These are phyloP conservation scores for Clitocybe nebularis DNA, from an alignment of 1,284 basidiomycete species.

Conservation along the genomic window DNA sequence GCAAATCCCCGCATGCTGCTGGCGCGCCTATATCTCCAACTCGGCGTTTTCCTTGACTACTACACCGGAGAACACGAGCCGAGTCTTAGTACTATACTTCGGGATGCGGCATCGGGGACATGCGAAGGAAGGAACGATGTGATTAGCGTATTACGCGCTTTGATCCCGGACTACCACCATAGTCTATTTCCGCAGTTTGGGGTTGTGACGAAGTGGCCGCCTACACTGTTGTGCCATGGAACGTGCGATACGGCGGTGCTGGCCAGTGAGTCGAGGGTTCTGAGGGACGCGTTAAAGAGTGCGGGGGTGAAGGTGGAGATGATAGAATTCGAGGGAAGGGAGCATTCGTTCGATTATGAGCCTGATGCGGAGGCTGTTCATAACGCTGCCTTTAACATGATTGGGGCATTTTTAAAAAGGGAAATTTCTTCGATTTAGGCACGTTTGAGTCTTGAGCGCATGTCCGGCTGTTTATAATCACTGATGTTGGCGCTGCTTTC, in stretches of 20 bases:
- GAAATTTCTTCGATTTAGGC: no score
- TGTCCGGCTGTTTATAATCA: no score
- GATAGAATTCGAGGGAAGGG: conserved; percentile 40
- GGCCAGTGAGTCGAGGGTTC: conserved; percentile 40
- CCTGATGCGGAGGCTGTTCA: conserved; percentile 34
- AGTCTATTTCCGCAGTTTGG: conserved; percentile 52
- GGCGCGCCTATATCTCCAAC: conserved; percentile 53
- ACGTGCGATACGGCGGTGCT: conserved; percentile 50
- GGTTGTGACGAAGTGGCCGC: conserved; percentile 43
- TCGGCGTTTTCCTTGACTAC: conserved; percentile 57
- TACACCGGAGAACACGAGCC: conserved; percentile 52
- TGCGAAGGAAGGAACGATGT: neutral
- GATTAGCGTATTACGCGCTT: conserved; percentile 8
- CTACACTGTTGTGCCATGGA: conserved; percentile 54
- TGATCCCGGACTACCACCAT: conserved; percentile 36
- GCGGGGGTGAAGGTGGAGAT: conserved; percentile 37
- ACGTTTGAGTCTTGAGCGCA: no score
- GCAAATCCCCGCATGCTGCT: conserved; percentile 61
- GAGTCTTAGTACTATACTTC: conserved; percentile 45
- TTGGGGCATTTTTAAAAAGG: conserved; percentile 28
- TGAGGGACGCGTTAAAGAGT: conserved; percentile 34
- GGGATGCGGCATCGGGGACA: conserved; percentile 20
- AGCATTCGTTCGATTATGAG: conserved; percentile 57
- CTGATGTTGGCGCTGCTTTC: no score
- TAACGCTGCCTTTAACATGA: conserved; percentile 31